Evolutionary conservation across 1,139 yeast species (phyloP).

Genomic region (Torulaspora pretoriensis): DNA sequence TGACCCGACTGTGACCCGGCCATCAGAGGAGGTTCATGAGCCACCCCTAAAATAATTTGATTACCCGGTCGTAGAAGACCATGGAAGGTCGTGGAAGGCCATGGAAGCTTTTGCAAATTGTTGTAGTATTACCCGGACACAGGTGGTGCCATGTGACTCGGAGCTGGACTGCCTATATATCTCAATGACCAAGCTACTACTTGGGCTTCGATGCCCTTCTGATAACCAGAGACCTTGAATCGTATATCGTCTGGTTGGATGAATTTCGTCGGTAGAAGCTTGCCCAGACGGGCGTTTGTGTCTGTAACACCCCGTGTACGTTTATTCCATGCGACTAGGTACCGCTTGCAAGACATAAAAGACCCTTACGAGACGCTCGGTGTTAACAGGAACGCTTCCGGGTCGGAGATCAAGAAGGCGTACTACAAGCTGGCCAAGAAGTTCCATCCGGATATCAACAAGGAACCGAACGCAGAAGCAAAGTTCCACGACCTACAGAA

Average conservation of each 20-base stretch:
- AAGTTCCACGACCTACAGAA: constrained; percentile 90
- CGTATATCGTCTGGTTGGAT: background rate
- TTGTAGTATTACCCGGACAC: background rate
- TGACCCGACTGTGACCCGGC: too few relatives aligned
- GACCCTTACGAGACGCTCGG: constrained; percentile 89
- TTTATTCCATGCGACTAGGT: constrained; percentile 12
- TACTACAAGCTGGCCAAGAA: constrained; percentile 90
- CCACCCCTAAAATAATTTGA: too few relatives aligned
- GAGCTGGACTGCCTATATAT: background rate
- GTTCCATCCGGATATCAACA: constrained; percentile 94
- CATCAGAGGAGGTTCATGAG: too few relatives aligned
- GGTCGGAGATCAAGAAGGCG: constrained; percentile 88
- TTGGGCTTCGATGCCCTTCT: background rate
- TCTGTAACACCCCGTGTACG: background rate
- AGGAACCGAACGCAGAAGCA: constrained; percentile 81
- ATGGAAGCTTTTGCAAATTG: background rate
- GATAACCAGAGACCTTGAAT: too few relatives aligned
- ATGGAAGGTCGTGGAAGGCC: background rate
- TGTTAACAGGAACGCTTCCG: constrained; percentile 62
- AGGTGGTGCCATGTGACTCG: background rate
- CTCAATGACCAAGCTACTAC: background rate
- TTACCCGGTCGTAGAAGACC: too few relatives aligned
- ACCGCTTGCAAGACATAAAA: constrained; percentile 31
- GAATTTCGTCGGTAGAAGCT: background rate
- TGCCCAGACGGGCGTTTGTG: constrained; percentile 1